phyloP scores from a whole-genome alignment of 2,329 filamentous ascomycete species.

The Penicillium sclerotiorum region DNA sequence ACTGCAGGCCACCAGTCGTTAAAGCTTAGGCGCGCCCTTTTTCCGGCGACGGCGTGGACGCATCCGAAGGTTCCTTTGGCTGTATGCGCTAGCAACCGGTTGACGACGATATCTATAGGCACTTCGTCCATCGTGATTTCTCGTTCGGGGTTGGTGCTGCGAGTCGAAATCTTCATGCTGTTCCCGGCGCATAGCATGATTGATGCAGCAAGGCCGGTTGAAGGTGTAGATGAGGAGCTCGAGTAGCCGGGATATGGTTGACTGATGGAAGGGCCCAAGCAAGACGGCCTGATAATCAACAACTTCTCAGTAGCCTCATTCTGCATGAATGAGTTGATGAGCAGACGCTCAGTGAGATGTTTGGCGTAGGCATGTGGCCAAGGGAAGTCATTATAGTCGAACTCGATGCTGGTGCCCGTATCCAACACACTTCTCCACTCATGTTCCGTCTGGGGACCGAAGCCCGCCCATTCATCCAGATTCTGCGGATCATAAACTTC shows the following conservation, averaged over 20 bases:
- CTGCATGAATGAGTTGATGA: neutral
- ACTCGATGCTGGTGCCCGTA: neutral
- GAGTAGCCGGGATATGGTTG: constrained; percentile 3
- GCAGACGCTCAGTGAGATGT: constrained; percentile 8
- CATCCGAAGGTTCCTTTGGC: neutral
- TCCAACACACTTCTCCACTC: constrained; percentile 4
- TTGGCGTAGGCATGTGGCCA: constrained; percentile 14
- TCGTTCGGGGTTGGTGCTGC: neutral
- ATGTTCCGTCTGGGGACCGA: neutral
- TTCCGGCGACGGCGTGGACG: constrained; percentile 7
- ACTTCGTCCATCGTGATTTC: constrained; percentile 6
- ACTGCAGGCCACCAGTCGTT: neutral
- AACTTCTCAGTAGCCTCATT: neutral
- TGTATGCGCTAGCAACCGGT: constrained; percentile 5
- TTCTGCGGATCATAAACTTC: neutral
- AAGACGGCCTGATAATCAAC: constrained; percentile 7
- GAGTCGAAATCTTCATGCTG: neutral
- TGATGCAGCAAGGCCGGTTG: neutral
- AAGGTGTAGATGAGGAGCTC: neutral
- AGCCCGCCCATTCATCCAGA: neutral
- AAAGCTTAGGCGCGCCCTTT: neutral
- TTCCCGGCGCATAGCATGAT: neutral
- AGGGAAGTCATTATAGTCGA: constrained; percentile 4
- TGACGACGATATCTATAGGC: constrained; percentile 10
- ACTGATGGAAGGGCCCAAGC: constrained; percentile 1